These are phyloP conservation scores for Leptographium procerum DNA, from an alignment of 2,329 filamentous ascomycete genomes.

Conservation along the genomic window DNA sequence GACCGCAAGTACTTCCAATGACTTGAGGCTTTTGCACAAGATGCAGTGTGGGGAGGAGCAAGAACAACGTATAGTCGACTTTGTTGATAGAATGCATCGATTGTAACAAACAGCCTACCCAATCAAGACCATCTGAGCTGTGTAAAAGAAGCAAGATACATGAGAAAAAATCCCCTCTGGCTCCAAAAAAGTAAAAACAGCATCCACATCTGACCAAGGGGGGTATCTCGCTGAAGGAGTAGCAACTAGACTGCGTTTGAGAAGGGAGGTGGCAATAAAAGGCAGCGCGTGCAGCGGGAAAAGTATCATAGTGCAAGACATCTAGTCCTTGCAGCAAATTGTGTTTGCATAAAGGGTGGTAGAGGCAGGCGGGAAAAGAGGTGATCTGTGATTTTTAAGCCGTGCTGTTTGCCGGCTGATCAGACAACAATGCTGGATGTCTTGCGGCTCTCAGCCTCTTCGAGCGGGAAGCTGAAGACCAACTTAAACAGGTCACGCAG, in stretches of 20 bases:
- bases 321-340: not conserved
- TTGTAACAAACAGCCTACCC: not conserved
- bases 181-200: not conserved
- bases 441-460: conserved; percentile 62
- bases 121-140: not conserved
- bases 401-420: not conserved
- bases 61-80: too few species aligned
- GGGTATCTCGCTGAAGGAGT: conserved; percentile 7
- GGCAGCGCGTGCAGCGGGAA: not conserved
- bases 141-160: not conserved
- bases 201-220: not conserved
- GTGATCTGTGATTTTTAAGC: not conserved
- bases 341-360: not conserved
- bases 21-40: not conserved
- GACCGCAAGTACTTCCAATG: not conserved
- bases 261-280: not conserved
- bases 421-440: conserved; percentile 49
- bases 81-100: not conserved
- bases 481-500: conserved; percentile 70
- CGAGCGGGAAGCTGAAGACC: conserved; percentile 73
- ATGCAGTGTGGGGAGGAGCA: not conserved
- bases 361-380: not conserved
- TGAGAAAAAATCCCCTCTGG: not conserved
- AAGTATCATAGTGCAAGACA: not conserved
- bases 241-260: not conserved